Evolutionary conservation across 306 rosid genomes (phyloP).

Genomic region (Spatholobus suberectus): DNA sequence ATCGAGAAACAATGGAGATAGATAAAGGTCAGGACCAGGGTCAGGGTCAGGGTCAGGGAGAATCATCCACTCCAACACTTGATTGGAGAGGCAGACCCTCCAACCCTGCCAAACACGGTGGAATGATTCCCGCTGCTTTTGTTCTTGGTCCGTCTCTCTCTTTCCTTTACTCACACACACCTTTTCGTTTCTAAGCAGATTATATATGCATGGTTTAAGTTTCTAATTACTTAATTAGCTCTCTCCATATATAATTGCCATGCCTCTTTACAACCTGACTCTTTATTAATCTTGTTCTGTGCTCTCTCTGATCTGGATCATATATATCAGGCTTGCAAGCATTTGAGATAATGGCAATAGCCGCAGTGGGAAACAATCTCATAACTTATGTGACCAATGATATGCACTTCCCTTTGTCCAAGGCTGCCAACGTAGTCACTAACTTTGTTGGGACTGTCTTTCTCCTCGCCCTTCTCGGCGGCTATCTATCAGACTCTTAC

Average conservation of each 20-base stretch:
- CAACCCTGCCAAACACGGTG: conserved; percentile 68
- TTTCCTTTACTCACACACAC: too few species aligned
- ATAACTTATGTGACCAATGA: conserved; percentile 88
- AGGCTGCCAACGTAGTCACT: conserved; percentile 87
- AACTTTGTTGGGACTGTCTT: conserved; percentile 98
- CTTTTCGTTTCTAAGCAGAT: too few species aligned
- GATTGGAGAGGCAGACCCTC: conserved; percentile 97
- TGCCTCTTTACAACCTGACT: too few species aligned
- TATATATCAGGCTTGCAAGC: conserved; percentile 78
- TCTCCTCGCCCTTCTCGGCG: conserved; percentile 91
- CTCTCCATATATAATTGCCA: too few species aligned
- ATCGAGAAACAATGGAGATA: too few species aligned
- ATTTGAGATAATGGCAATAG: conserved; percentile 97
- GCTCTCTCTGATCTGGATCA: too few species aligned
- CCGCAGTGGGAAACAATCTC: conserved; percentile 99
- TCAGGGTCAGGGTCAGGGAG: too few species aligned
- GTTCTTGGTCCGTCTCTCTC: conserved; percentile 33
- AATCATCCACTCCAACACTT: conserved; percentile 3
- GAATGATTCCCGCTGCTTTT: conserved; percentile 71
- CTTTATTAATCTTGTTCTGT: too few species aligned
- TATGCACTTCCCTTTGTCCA: conserved; percentile 89
- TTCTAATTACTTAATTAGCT: too few species aligned
- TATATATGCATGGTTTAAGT: too few species aligned
- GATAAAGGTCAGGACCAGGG: too few species aligned
- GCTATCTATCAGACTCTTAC: conserved; percentile 88